Conservation (phyloP, 257 asterid genomes). For the Scutellaria minor region DNA sequence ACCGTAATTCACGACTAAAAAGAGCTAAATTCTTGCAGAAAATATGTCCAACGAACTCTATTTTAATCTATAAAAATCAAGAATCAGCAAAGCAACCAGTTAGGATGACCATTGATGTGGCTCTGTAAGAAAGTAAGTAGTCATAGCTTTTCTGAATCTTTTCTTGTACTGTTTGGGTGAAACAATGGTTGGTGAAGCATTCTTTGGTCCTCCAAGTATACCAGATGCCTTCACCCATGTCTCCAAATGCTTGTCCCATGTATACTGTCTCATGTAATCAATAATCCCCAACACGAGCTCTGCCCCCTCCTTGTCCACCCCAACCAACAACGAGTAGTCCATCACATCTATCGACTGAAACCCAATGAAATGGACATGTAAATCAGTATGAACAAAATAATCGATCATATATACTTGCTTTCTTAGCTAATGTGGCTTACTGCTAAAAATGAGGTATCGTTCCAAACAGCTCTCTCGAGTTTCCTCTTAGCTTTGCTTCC, state of each 20-base stretch:
- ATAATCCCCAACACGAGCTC: slow-evolving; percentile 5
- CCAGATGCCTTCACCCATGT: slow-evolving; percentile 87
- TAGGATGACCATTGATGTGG: slow-evolving; percentile 70
- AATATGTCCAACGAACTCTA: not conserved
- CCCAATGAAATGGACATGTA: not conserved
- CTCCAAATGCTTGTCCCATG: slow-evolving; percentile 63
- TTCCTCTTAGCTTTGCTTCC: slow-evolving; percentile 16
- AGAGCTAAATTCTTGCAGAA: not conserved
- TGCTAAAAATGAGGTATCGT: slow-evolving; percentile 11
- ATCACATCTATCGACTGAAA: not conserved
- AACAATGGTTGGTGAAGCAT: slow-evolving; percentile 67
- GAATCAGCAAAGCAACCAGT: not conserved
- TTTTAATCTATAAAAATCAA: too few relatives aligned
- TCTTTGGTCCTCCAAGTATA: slow-evolving; percentile 72
- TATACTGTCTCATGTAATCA: slow-evolving; percentile 18
- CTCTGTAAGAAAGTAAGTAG: slow-evolving; percentile 67
- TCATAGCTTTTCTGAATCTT: slow-evolving; percentile 86
- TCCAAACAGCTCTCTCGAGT: slow-evolving; percentile 14
- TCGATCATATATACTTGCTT: not conserved
- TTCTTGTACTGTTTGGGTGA: slow-evolving; percentile 83
- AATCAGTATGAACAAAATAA: too few relatives aligned
- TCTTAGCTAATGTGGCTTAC: not conserved
- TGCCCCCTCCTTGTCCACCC: not conserved
- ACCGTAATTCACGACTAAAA: not conserved
- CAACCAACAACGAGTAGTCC: slow-evolving; percentile 13